A percentile compares a stretch with the other conserved stretches of the same genome.
phyloP scores from a whole-genome alignment of 2,329 filamentous ascomycete genomes.

The Xylaria sp. region DNA sequence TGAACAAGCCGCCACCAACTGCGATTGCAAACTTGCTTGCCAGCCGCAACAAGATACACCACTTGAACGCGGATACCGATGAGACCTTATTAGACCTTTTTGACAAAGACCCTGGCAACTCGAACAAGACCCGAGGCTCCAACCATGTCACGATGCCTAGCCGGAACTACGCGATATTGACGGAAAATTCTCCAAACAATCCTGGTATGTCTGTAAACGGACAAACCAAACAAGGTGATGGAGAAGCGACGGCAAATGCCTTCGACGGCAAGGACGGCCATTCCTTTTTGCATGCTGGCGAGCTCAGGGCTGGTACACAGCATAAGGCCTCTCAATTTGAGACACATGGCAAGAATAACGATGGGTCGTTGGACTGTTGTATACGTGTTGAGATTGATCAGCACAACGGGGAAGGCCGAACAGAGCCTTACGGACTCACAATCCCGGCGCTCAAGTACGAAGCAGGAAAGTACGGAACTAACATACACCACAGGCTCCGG shows the following conservation, averaged over 20 bases:
- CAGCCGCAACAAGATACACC: slow-evolving; percentile 84
- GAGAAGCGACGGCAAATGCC: slow-evolving; percentile 30
- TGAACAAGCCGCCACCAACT: slow-evolving; percentile 91
- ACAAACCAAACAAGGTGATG: slow-evolving; percentile 30
- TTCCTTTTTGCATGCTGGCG: slow-evolving; percentile 77
- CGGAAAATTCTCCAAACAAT: slow-evolving; percentile 80
- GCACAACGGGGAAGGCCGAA: slow-evolving; percentile 81
- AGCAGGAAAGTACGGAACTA: slow-evolving; percentile 46
- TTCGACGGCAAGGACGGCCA: slow-evolving; percentile 72
- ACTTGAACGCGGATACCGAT: slow-evolving; percentile 78
- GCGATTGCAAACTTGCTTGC: slow-evolving; percentile 92
- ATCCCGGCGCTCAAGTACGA: slow-evolving; percentile 73
- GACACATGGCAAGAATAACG: slow-evolving; percentile 64
- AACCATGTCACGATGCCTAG: slow-evolving; percentile 93
- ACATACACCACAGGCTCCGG: slow-evolving; percentile 42
- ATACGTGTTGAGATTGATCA: slow-evolving; percentile 91
- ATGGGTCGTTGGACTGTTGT: slow-evolving; percentile 79
- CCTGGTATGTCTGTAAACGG: slow-evolving; percentile 42
- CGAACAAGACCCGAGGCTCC: slow-evolving; percentile 75
- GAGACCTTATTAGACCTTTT: slow-evolving; percentile 96
- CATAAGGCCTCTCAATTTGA: slow-evolving; percentile 76
- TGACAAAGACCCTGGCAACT: slow-evolving; percentile 83
- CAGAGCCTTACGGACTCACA: slow-evolving; percentile 83
- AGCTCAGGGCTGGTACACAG: slow-evolving; percentile 78
- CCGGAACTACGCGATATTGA: slow-evolving; percentile 91